Base-by-base conservation (phyloP, 179 eudicot species). In the Monotropa hypopitys region DNA sequence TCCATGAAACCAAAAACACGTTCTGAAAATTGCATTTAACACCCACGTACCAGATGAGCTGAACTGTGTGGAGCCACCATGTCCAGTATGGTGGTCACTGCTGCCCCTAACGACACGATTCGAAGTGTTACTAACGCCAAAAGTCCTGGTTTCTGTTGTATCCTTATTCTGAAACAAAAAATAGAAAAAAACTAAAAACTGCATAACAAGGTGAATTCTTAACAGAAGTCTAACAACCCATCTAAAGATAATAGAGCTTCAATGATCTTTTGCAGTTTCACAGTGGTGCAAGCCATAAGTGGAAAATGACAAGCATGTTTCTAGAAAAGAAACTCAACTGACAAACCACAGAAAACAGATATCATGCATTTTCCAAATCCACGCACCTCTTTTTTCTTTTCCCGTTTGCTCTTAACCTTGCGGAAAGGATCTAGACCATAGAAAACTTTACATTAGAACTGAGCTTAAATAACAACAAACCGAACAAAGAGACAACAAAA, bases 371-470 rank as follows among this genome's bases (percentile, higher is more conserved):
- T 57, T 76, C 59, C 69, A 80, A 66, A 84, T 76, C 57, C 47
- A 83, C 92, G 68, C 86, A 95, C 99, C 99, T 95, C 97, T 85
- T 95, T 95, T 81, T 90, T 95, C 97, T 95, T 95, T 78, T 95
- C 97, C 75, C 97, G 90, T 85, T 95, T 95, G 93, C 97, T 95
- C 96, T 93, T 95, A 91, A 95, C 99, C 89, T 95, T 91, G 62
- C 83, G 97, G 83, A 95, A 95, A 73, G 97, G 87, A 90, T 90
- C 99, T 95, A 83, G 83, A 88, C 66, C 82, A 82, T 30, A 40
- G 72, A 66, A 54, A 88, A 80, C 75, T 40, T 53, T 67, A 78
- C 32, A 83, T 87, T 73, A 87, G 91, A 79, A 77, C 38, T 42
- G 65, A 50, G 4, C 56, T 49, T 10, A 13, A 46, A 51, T 6